phyloP scores from a whole-genome alignment of 1,139 yeast genomes.

The Suhomyces kunorum region DNA sequence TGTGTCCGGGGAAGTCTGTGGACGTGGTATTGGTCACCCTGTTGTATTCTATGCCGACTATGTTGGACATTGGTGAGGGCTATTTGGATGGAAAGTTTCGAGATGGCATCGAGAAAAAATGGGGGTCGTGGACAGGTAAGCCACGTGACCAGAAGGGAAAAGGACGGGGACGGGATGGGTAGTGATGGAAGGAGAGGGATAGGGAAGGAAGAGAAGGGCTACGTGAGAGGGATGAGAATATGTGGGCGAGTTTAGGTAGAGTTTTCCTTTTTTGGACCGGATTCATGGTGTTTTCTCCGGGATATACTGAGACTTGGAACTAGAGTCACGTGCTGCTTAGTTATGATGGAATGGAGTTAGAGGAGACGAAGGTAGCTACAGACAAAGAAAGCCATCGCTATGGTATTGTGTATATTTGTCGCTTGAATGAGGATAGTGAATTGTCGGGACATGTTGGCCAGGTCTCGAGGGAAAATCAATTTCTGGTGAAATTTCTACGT shows the following conservation, averaged over 20 bases:
- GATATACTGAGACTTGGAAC: no score
- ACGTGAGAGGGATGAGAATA: not conserved
- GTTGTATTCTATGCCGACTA: slow-evolving; percentile 87
- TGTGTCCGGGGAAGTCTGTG: slow-evolving; percentile 88
- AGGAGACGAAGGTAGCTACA: no score
- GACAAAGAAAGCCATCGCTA: no score
- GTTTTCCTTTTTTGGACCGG: no score
- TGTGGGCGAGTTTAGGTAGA: not conserved
- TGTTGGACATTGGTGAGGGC: slow-evolving; percentile 43
- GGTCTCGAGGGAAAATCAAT: no score
- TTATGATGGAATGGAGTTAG: no score
- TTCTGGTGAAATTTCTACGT: no score
- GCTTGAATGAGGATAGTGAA: no score
- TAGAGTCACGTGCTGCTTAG: no score
- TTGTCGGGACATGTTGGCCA: no score
- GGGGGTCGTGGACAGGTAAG: not conserved
- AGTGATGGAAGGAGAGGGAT: not conserved
- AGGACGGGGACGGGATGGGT: not conserved
- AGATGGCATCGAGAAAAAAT: slow-evolving; percentile 15
- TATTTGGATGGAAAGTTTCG: slow-evolving; percentile 3
- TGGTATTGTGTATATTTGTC: no score
- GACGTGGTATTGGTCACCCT: slow-evolving; percentile 86
- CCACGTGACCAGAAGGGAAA: slow-evolving; percentile 5
- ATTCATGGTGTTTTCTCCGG: no score
- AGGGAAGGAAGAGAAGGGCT: not conserved